Conservation (phyloP, 2,329 filamentous ascomycete genomes). For the Thielaviopsis populi region DNA sequence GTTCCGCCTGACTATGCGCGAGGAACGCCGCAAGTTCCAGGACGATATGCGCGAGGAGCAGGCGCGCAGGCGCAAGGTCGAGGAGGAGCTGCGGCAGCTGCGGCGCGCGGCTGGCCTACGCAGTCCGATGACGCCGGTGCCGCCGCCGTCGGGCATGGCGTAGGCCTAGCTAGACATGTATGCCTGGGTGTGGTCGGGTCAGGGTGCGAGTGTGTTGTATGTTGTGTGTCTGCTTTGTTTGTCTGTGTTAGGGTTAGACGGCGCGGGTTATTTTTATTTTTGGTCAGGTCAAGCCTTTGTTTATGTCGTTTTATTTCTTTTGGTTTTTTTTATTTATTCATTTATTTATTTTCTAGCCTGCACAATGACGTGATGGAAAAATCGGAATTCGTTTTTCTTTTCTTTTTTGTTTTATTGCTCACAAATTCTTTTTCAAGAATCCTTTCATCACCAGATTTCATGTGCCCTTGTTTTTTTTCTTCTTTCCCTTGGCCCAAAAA, state of each 20-base stretch:
- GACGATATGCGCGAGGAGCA: constrained; percentile 40
- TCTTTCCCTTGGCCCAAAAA: too few species aligned
- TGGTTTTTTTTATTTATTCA: not conserved
- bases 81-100: constrained; percentile 36
- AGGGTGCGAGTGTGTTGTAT: too few species aligned
- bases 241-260: not conserved
- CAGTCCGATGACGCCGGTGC: constrained; percentile 29
- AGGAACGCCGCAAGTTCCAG: constrained; percentile 42
- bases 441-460: too few species aligned
- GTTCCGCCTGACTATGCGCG: constrained; percentile 40
- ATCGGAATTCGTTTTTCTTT: not conserved
- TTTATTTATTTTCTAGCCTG: not conserved
- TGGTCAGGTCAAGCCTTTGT: not conserved
- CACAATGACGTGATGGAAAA: not conserved
- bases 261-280: not conserved
- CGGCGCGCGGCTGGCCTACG: constrained; percentile 27
- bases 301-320: not conserved
- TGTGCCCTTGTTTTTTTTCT: too few species aligned
- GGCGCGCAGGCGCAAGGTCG: constrained; percentile 31
- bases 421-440: not conserved
- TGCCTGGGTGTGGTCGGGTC: too few species aligned
- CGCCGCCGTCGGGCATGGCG: not conserved
- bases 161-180: too few species aligned
- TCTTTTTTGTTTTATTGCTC: not conserved
- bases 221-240: too few species aligned